Base-by-base conservation (phyloP, 2,329 filamentous ascomycete genomes). In the Pestalotiopsis sp. region DNA sequence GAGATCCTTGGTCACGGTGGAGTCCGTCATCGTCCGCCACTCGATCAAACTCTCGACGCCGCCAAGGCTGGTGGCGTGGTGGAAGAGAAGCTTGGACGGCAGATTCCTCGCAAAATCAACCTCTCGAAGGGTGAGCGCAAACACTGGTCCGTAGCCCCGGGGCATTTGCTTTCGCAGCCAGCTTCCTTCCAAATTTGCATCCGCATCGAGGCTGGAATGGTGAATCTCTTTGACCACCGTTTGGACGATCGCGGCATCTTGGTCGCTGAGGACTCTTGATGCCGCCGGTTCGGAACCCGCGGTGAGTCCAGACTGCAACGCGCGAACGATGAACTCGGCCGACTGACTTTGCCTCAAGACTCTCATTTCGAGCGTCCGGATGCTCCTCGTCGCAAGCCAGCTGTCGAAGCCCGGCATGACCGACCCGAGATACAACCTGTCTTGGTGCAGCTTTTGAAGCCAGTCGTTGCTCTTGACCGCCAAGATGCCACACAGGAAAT, bases 41-140 rank as follows among this genome's bases (percentile, higher is more conserved):
- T 99, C 96, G 74, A 99, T 94, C 83, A 98, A 81, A 76, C 93
- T 96, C 87, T 98, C 95, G 12, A 98, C 94, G 3, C 96, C 95
- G 2, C 95, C 95, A 36, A 98, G 81, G 79, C 93, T 97, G 2
- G 95, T 99, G 4, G 96, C 95, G 80, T 99, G 96, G 74, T 97
- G 93, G 83, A 98, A 98, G 62, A 97, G 86, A 77, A 98, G 81
- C 79, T 93, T 92, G 75, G 91, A 92, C 3, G 95, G 96, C 71
- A 99, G 81, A 39, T 83, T 80, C 72, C 86, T 87, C 3, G 95
- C 95, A 65, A 87, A 77, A 1, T 84, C 82, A 69, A 87, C 83
- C 3, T 86, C 82, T 74, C 87, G 87, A 83, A 93, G 86, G 69
- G 86, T 85, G 25, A 98, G 85, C 3, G 91, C 87, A 76, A 98